Evolutionary conservation across 2,329 filamentous ascomycete genomes (phyloP), one percentile per base, ranked within the genome.

Genomic region (Elsinoe perseae): DNA sequence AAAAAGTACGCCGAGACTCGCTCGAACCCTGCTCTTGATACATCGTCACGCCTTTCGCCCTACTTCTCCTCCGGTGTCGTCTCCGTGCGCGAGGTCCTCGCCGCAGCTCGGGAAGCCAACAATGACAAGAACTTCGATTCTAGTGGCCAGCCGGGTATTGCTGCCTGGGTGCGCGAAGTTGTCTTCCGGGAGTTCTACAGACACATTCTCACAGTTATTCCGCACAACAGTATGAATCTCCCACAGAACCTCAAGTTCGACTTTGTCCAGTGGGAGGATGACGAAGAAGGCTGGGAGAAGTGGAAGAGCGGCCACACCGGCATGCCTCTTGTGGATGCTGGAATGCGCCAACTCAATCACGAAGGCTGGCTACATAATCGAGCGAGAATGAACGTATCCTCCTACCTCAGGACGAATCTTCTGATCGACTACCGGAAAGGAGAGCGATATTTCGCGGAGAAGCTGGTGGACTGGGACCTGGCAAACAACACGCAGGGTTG

Each of bases 361-460:
- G 76, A 78, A 59, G 74, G 69, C 1, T 79, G 75, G 58, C 78
- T 79, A 76, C 76, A 79, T 59, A 79, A 79, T 56, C 70, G 76
- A 0, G 64, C 75, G 9, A 71, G 77, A 28, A 79, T 79, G 76
- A 78, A 77, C 50, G 72, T 74, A 0, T 70, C 70, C 0, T 71
- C 66, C 3, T 79, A 78, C 58, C 64, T 79, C 6, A 72, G 73
- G 36, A 76, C 71, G 43, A 77, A 79, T 54, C 56, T 79, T 8
- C 67, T 79, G 1, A 66, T 79, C 54, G 75, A 79, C 59, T 79
- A 77, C 57, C 69, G 76, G 2, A 63, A 70, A 2, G 76, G 76
- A 9, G 76, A 79, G 63, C 66, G 75, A 1, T 79, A 76, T 57
- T 79, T 78, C 58, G 76, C 75, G 1, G 75, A 77, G 60, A 74